Percentiles rank a stretch among this genome's conserved stretches.
phyloP scores from a whole-genome alignment of 1,139 yeast genomes.

The Scheffersomyces segobiensis region DNA sequence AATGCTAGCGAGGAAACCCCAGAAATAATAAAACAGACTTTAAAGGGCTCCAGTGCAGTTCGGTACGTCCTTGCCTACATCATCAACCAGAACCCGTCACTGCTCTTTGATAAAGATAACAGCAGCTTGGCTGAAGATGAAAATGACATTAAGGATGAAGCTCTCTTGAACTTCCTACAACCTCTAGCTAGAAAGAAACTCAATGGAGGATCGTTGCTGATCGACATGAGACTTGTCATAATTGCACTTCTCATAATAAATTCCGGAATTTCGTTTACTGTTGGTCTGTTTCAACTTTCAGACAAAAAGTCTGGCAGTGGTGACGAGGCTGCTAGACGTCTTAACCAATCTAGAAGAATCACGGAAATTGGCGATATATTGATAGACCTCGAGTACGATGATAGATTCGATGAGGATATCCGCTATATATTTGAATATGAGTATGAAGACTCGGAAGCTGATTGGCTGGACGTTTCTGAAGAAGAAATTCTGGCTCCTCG shows the following conservation, averaged over 20 bases:
- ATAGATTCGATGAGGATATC: conserved; percentile 72
- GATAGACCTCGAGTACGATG: conserved; percentile 61
- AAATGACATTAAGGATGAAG: conserved; percentile 57
- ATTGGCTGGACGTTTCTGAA: conserved; percentile 29
- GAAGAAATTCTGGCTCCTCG: conserved; percentile 7
- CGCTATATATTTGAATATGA: conserved; percentile 70
- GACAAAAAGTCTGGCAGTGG: conserved; percentile 12
- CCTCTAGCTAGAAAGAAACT: conserved; percentile 61
- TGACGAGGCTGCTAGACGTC: conserved; percentile 17
- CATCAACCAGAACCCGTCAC: conserved; percentile 48
- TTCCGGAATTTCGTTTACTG: conserved; percentile 23
- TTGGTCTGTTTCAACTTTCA: conserved; percentile 11
- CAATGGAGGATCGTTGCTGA: conserved; percentile 56
- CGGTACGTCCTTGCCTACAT: conserved; percentile 62
- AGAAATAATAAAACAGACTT: conserved; percentile 46
- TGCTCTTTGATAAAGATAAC: conserved; percentile 19
- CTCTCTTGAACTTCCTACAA: conserved; percentile 56
- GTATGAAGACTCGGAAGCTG: conserved; percentile 34
- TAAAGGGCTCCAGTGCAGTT: conserved; percentile 65
- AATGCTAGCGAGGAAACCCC: conserved; percentile 45
- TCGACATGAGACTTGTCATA: conserved; percentile 49
- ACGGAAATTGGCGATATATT: conserved; percentile 54
- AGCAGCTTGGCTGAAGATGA: conserved; percentile 16
- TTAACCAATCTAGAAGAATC: conserved; percentile 23
- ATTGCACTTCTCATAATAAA: conserved; percentile 29